phyloP scores from a whole-genome alignment of 2,329 filamentous ascomycete genomes.

The Colletotrichum agaves region DNA sequence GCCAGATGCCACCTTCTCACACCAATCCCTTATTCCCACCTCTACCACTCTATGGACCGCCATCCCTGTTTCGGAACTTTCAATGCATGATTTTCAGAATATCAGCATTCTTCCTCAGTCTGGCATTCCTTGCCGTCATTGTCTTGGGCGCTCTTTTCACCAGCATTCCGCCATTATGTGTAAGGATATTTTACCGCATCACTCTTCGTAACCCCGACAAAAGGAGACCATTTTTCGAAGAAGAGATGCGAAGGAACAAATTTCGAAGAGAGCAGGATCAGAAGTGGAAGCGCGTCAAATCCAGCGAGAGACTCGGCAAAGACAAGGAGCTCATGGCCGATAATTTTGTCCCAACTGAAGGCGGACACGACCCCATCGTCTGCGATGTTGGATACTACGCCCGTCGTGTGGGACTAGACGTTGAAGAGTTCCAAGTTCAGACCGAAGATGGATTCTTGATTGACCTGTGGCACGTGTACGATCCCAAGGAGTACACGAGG shows the following conservation, averaged over 20 bases:
- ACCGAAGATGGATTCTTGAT: conserved; percentile 96
- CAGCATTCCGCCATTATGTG: conserved; percentile 65
- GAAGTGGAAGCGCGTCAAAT: conserved; percentile 67
- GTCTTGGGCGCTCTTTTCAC: conserved; percentile 79
- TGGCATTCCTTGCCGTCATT: conserved; percentile 80
- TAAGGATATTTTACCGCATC: conserved; percentile 61
- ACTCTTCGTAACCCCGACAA: conserved; percentile 70
- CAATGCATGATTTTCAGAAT: conserved; percentile 74
- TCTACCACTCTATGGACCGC: conserved; percentile 82
- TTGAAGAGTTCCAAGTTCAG: conserved; percentile 84
- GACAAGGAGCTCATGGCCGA: conserved; percentile 58
- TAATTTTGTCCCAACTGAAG: conserved; percentile 80
- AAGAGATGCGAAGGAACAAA: conserved; percentile 72
- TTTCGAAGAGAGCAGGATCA: conserved; percentile 67
- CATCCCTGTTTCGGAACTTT: conserved; percentile 71
- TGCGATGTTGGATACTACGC: conserved; percentile 90
- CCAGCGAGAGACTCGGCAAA: conserved; percentile 49
- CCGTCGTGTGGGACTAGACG: conserved; percentile 84
- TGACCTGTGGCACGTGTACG: conserved; percentile 88
- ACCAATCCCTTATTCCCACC: conserved; percentile 88
- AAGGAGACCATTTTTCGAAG: conserved; percentile 74
- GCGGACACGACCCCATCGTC: conserved; percentile 80
- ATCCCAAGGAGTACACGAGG: conserved; percentile 77
- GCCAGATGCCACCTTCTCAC: conserved; percentile 69
- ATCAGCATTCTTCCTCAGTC: conserved; percentile 79